Conservation (phyloP, 169 alveolate species). For the Hepatocystis sp. region DNA sequence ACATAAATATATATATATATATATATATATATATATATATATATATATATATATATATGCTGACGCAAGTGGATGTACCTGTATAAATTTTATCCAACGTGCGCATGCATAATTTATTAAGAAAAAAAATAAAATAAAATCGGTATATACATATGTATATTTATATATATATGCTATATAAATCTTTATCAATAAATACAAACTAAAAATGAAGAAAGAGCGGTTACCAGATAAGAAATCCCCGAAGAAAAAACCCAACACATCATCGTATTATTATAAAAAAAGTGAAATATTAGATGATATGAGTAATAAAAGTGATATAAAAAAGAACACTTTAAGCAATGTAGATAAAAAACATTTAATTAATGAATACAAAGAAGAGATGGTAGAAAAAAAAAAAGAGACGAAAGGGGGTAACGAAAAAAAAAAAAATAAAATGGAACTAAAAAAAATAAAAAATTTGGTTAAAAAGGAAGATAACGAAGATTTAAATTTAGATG, state of each 20-base stretch:
- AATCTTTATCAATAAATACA: too few relatives aligned
- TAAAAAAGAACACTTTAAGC: too few relatives aligned
- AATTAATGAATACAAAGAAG: too few relatives aligned
- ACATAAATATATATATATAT: neutral
- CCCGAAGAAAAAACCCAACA: constrained; percentile 20
- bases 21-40: neutral
- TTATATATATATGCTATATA: neutral
- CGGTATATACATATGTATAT: too few relatives aligned
- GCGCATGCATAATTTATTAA: too few relatives aligned
- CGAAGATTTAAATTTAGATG: too few relatives aligned
- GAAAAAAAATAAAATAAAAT: too few relatives aligned
- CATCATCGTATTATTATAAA: constrained; percentile 42
- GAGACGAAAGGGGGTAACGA: constrained; percentile 6
- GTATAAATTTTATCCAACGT: neutral
- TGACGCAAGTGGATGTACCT: neutral
- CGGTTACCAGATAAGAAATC: constrained; percentile 28
- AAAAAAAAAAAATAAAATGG: constrained; percentile 6
- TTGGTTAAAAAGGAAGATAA: too few relatives aligned
- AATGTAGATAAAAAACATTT: too few relatives aligned
- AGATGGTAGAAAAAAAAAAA: constrained; percentile 29
- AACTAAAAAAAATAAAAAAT: too few relatives aligned
- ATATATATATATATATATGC: constrained; percentile 6
- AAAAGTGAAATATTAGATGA: too few relatives aligned
- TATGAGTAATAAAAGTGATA: too few relatives aligned
- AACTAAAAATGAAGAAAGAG: constrained; percentile 38